phyloP scores from a whole-genome alignment of 768 basidiomycete species.

The Punctularia strigosozonata region DNA sequence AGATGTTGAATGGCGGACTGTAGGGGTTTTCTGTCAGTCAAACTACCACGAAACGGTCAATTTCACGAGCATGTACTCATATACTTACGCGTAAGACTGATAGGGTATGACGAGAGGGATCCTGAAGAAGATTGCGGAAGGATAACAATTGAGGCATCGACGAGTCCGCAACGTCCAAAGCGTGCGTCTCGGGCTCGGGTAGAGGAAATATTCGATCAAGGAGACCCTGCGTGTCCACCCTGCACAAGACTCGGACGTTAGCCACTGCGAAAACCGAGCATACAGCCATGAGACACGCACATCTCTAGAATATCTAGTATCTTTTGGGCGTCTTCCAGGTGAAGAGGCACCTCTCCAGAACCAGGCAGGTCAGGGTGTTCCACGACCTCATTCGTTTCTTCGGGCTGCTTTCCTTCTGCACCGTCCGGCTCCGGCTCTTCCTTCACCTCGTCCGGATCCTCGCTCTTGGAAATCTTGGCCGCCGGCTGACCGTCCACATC shows the following conservation, averaged over 20 bases:
- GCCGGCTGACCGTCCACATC: conserved; percentile 36
- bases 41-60: conserved; percentile 5
- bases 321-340: conserved; percentile 31
- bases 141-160: conserved; percentile 23
- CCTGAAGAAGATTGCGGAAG: conserved; percentile 44
- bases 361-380: conserved; percentile 19
- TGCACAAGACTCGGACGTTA: conserved; percentile 15
- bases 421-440: conserved; percentile 16
- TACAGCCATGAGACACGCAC: conserved; percentile 21
- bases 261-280: conserved; percentile 3
- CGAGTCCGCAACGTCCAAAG: conserved; percentile 26
- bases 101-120: conserved; percentile 41
- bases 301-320: conserved; percentile 50
- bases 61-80: neutral
- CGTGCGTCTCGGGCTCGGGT: conserved; percentile 25
- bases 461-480: conserved; percentile 37
- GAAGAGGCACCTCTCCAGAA: conserved; percentile 37
- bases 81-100: conserved; percentile 43
- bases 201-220: conserved; percentile 72
- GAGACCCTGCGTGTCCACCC: conserved; percentile 62
- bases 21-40: conserved; percentile 3
- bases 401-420: conserved; percentile 11
- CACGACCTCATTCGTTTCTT: conserved; percentile 7
- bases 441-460: conserved; percentile 20
- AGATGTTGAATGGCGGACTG: conserved; percentile 59